Evolutionary conservation across 805 yeast genomes (phyloP), one percentile per base, ranked within the genome.

Genomic region (Schwanniomyces occidentalis): DNA sequence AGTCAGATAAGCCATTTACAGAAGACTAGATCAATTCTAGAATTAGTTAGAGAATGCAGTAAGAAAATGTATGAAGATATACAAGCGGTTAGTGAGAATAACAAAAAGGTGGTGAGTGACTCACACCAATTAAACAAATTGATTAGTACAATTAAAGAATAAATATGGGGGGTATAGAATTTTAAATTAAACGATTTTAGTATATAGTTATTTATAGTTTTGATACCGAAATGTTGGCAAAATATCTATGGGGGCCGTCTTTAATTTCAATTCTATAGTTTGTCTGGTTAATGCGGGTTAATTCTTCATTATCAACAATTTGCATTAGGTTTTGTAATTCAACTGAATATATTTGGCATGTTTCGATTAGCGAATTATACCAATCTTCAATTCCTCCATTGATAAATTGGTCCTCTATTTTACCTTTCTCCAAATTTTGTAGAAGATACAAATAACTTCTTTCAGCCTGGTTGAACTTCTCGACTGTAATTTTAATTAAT

Each of bases 21-120:
- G 36, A 56, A 52, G 35, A 41, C 58, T 24, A 29, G 68, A 23
- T 58, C 64, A 14, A 48, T 59, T 8, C 41, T 61, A 5, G 64
- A 61, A 41, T 51, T 52, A 4, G 45, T 62, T 6, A 51, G 58
- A 15, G 56, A 49, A 29, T 42, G 65, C 14, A 53, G 62, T 3
- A 49, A 49, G 12, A 53, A 45, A 16, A 52, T 62, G n/a, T 43
- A 52, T 30, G 32, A 42, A 16, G 68, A 62, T 32, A 44, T 62
- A 7, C 37, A 39, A 15, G 33, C 42, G 4, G 58, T 56, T 1
- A 30, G 37, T 7, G 41, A 28, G 7, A 45, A 45, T 20, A 52
- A 57, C 27, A 49, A 46, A 5, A 27, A 24, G 14, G 37, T 49
- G 26, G 22, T 38, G 8, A 17, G 21, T 4, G 28, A 17, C 16